Evolutionary conservation across 2,329 filamentous ascomycete species (phyloP).

Genomic region (Hypomyces perniciosus): DNA sequence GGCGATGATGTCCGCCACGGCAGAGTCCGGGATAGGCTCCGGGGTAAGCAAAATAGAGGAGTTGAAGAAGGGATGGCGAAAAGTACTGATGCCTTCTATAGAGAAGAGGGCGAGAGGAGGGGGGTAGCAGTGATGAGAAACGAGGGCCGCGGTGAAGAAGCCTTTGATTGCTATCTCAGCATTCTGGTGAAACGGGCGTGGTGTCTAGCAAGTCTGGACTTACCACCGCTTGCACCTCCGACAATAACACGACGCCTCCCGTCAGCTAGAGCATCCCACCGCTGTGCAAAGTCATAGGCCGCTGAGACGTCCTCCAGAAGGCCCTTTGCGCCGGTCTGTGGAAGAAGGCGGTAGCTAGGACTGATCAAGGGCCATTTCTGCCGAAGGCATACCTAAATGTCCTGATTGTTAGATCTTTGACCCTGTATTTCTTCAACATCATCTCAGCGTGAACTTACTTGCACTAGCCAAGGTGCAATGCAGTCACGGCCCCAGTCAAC

Average conservation of each 20-base stretch:
- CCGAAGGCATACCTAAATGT: conserved; percentile 22
- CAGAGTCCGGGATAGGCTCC: conserved; percentile 20
- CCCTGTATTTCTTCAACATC: background rate
- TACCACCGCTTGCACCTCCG: conserved; percentile 30
- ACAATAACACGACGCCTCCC: conserved; percentile 24
- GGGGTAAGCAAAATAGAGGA: conserved; percentile 26
- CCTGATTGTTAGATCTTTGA: background rate
- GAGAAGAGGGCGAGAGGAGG: conserved; percentile 28
- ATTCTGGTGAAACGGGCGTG: background rate
- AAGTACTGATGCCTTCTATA: conserved; percentile 31
- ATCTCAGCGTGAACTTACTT: conserved; percentile 16
- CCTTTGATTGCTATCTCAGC: conserved; percentile 15
- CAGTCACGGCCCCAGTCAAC: conserved; percentile 25
- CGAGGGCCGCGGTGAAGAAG: conserved; percentile 26
- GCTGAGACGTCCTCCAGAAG: conserved; percentile 26
- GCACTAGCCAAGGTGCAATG: conserved; percentile 32
- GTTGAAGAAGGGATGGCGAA: conserved; percentile 31
- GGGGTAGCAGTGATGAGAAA: conserved; percentile 25
- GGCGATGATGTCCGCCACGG: conserved; percentile 19
- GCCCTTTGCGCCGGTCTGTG: conserved; percentile 23
- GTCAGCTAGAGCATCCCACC: conserved; percentile 13
- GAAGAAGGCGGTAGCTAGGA: conserved; percentile 30
- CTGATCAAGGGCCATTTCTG: conserved; percentile 30
- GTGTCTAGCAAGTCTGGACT: background rate
- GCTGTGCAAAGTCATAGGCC: conserved; percentile 27